Evolutionary conservation across 202 grass and related monocot genomes (phyloP), one percentile per base, ranked within the genome.

Genomic region (Miscanthus sacchariflorus): DNA sequence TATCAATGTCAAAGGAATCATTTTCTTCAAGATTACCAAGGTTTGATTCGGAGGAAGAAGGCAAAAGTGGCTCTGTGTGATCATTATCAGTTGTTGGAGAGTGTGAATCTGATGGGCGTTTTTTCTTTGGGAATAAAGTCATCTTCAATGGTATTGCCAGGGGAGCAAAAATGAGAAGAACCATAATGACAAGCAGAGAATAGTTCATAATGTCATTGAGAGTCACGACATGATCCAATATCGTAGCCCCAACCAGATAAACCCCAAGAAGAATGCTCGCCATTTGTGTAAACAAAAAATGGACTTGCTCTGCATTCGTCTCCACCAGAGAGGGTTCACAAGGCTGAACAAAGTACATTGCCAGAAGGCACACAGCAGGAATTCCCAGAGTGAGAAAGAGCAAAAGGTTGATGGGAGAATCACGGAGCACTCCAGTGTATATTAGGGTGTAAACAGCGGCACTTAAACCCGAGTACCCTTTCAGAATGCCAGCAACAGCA

Each of bases 101-200:
- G 46, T 38, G 33, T 19, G 83, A 88, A 48, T 65, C 49, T 42
- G 52, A 27, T 49, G 12, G 70, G 8, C 7, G 24, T 84, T 91
- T 96, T 93, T 66, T 75, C 74, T 0, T 88, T 21, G 81, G 89
- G 74, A 93, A 98, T 36, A 98, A 76, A 30, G 96, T 98, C 96
- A 98, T 98, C 91, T 96, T 98, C 81, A 98, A 69, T 15, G 96
- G 96, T 85, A 98, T 96, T 44, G 89, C 86, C 24, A 96, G 69
- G 44, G 96, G 96, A 56, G 89, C 91, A 18, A 96, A 91, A 48
- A 98, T 69, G 43, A 98, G 76, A 58, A 98, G 38, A 28, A 82
- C 42, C 96, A 98, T 92, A 74, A 98, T 48, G 28, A 42, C 88
- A 79, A 95, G 89, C 45, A 96, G 63, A 81, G 81, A 49, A 83